A percentile compares a stretch with the other conserved stretches of the same genome.
Evolutionary conservation across 495 filamentous ascomycete genomes (phyloP).

Genomic region (Penicillium turbatum): DNA sequence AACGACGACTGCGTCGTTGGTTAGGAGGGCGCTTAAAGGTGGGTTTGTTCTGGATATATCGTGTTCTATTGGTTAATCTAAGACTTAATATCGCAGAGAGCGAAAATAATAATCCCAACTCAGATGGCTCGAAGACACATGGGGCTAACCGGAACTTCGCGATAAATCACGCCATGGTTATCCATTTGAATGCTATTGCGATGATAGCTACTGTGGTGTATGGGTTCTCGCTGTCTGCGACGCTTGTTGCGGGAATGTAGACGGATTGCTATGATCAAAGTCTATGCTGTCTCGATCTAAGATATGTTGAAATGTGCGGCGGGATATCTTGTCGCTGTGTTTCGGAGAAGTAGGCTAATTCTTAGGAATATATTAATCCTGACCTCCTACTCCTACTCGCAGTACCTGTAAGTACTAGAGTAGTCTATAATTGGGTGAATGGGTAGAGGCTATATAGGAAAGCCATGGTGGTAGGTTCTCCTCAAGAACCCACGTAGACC

Average conservation of each 20-base stretch:
- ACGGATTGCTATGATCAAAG: neutral
- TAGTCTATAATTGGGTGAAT: too few relatives aligned
- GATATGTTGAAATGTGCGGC: too few relatives aligned
- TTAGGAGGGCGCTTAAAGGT: constrained; percentile 45
- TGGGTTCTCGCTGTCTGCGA: constrained; percentile 42
- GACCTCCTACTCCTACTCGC: too few relatives aligned
- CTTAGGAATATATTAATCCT: too few relatives aligned
- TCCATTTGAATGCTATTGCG: constrained; percentile 51
- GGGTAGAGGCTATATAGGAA: too few relatives aligned
- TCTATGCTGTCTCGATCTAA: too few relatives aligned
- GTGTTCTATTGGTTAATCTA: too few relatives aligned
- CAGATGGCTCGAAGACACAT: constrained; percentile 30
- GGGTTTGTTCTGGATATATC: neutral
- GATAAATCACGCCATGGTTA: constrained; percentile 50
- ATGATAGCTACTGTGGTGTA: constrained; percentile 49
- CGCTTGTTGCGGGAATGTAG: constrained; percentile 1
- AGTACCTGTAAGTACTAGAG: too few relatives aligned
- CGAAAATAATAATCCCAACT: constrained; percentile 9
- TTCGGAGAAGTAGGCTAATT: too few relatives aligned
- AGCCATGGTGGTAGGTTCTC: too few relatives aligned
- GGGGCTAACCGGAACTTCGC: constrained; percentile 43
- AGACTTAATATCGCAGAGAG: constrained; percentile 10
- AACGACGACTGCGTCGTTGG: constrained; percentile 41
- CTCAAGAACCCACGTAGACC: too few relatives aligned
- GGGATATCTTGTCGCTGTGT: too few relatives aligned